Evolutionary conservation across 2,329 filamentous ascomycete species (phyloP).

Genomic region (Cladophialophora chaetospira): DNA sequence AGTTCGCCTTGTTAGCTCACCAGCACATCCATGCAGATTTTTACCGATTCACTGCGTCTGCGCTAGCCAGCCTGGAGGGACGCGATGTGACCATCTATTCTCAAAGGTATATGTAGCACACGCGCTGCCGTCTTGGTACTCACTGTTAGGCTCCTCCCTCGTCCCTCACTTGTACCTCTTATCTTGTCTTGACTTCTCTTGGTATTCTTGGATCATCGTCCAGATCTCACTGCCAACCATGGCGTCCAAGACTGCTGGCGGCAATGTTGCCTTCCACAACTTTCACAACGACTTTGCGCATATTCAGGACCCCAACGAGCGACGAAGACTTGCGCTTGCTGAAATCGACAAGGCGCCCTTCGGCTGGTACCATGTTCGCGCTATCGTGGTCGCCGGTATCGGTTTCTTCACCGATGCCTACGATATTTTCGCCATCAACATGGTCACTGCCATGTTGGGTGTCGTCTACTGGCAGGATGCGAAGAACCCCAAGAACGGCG

Average conservation of each 20-base stretch:
- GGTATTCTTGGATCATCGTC: background rate
- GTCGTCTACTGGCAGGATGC: conserved; percentile 73
- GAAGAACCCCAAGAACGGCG: conserved; percentile 35
- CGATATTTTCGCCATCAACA: conserved; percentile 76
- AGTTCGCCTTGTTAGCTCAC: conserved; percentile 10
- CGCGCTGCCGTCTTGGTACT: conserved; percentile 7
- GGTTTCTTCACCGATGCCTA: conserved; percentile 90
- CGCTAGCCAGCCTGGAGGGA: background rate
- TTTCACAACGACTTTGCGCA: conserved; percentile 73
- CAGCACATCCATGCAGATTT: background rate
- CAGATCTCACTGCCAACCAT: background rate
- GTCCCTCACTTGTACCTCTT: conserved; percentile 13
- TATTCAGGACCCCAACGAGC: conserved; percentile 71
- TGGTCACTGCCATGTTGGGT: conserved; percentile 74
- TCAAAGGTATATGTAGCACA: conserved; percentile 25
- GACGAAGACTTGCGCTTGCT: conserved; percentile 74
- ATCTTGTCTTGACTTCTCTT: conserved; percentile 13
- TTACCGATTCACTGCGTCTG: conserved; percentile 1
- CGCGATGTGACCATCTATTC: conserved; percentile 9
- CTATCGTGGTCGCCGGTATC: conserved; percentile 75
- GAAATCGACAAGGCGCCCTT: conserved; percentile 50
- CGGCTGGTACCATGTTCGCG: conserved; percentile 75
- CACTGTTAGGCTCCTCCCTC: conserved; percentile 3
- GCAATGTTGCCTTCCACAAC: conserved; percentile 67
- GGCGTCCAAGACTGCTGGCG: conserved; percentile 29